Conservation (phyloP, 768 basidiomycete genomes). For the Gelatoporia subvermispora region DNA sequence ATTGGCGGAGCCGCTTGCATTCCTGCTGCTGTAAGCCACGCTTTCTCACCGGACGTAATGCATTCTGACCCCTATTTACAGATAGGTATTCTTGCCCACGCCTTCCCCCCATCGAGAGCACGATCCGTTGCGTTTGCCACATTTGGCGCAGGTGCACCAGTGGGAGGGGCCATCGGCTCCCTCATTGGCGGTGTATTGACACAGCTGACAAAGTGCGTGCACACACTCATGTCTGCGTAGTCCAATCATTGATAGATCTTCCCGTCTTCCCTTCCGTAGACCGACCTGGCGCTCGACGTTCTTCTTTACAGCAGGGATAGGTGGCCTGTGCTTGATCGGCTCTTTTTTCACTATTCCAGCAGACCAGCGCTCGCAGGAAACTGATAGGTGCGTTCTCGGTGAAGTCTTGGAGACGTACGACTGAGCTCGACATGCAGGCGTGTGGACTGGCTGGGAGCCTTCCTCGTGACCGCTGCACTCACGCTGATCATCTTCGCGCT, state of each 20-base stretch:
- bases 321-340: conserved; percentile 43
- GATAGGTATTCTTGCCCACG: conserved; percentile 78
- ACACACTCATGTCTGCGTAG: not conserved
- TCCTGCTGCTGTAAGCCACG: conserved; percentile 56
- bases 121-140: conserved; percentile 78
- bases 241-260: not conserved
- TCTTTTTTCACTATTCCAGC: conserved; percentile 57
- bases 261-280: conserved; percentile 3
- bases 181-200: conserved; percentile 70
- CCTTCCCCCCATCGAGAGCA: conserved; percentile 63
- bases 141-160: conserved; percentile 79
- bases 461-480: conserved; percentile 59
- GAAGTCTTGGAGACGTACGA: conserved; percentile 14
- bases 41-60: not conserved
- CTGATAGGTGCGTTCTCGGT: conserved; percentile 14
- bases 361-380: conserved; percentile 37
- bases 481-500: conserved; percentile 71
- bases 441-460: conserved; percentile 76
- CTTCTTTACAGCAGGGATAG: conserved; percentile 57
- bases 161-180: conserved; percentile 71
- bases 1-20: conserved; percentile 74
- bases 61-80: conserved; percentile 21
- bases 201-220: conserved; percentile 38
- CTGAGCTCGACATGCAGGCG: conserved; percentile 22
- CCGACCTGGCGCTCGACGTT: conserved; percentile 67